Evolutionary conservation across 2,329 filamentous ascomycete genomes (phyloP).

Genomic region (Chaetomium strumarium): DNA sequence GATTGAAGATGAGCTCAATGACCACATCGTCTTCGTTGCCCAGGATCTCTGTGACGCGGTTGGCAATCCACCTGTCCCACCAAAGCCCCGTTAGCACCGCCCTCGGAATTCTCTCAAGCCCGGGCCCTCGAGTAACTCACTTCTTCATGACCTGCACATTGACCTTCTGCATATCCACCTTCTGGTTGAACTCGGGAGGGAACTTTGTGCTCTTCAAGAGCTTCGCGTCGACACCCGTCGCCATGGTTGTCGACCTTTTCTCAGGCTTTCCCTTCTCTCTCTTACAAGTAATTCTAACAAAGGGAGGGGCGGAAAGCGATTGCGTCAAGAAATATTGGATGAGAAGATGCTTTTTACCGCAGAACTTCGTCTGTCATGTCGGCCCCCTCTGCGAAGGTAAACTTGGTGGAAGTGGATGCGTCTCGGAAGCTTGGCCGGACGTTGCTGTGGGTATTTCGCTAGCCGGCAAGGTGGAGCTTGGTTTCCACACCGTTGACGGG

Average conservation of each 20-base stretch:
- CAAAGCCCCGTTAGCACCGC: neutral
- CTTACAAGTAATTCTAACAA: neutral
- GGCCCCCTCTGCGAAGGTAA: no score
- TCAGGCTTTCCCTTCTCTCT: neutral
- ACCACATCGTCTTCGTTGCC: slow-evolving; percentile 95
- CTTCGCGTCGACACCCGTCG: slow-evolving; percentile 80
- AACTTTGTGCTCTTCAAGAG: slow-evolving; percentile 89
- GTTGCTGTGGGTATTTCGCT: no score
- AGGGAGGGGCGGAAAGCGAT: neutral
- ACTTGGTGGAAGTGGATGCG: no score
- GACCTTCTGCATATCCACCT: slow-evolving; percentile 96
- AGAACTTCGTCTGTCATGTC: no score
- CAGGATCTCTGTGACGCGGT: slow-evolving; percentile 78
- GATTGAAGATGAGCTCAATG: slow-evolving; percentile 71
- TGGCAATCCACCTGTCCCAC: slow-evolving; percentile 78
- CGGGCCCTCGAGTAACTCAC: slow-evolving; percentile 43
- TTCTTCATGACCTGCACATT: slow-evolving; percentile 98
- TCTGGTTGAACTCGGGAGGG: slow-evolving; percentile 84
- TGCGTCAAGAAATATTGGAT: no score
- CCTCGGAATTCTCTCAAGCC: neutral
- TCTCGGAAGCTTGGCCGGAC: no score
- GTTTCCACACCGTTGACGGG: no score
- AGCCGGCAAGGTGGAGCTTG: no score
- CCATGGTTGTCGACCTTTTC: slow-evolving; percentile 49
- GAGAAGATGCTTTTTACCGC: no score